Conservation (phyloP, 495 filamentous ascomycete species). For the Penicillium bovifimosum region DNA sequence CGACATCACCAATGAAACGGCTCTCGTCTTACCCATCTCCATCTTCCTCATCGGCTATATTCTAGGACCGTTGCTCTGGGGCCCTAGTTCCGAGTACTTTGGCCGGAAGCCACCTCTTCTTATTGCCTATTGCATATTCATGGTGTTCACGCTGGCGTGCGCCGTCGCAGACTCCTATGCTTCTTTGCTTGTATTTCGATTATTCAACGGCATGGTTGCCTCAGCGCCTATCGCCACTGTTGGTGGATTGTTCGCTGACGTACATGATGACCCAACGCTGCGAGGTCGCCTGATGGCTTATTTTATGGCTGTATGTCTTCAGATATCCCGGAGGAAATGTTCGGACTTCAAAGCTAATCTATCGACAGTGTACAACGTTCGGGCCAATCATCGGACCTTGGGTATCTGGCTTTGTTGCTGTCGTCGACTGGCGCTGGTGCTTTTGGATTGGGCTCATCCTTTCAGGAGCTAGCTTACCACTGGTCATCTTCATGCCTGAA, state of each 20-base stretch:
- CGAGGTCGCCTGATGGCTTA: conserved; percentile 64
- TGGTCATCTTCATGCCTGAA: conserved; percentile 49
- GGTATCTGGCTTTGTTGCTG: conserved; percentile 57
- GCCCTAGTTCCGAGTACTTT: conserved; percentile 64
- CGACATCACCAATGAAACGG: conserved; percentile 48
- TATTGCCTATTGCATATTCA: conserved; percentile 56
- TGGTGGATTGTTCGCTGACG: conserved; percentile 66
- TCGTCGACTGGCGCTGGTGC: conserved; percentile 57
- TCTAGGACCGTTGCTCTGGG: conserved; percentile 58
- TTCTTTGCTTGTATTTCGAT: conserved; percentile 59
- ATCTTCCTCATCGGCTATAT: conserved; percentile 67
- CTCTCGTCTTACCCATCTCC: conserved; percentile 67
- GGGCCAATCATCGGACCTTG: conserved; percentile 61
- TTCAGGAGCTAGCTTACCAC: conserved; percentile 39
- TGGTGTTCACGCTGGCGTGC: conserved; percentile 62
- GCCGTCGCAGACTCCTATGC: conserved; percentile 61
- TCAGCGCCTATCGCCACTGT: conserved; percentile 64
- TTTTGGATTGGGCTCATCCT: conserved; percentile 60
- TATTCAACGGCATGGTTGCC: conserved; percentile 59
- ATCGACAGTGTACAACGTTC: conserved; percentile 50
- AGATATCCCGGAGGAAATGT: neutral
- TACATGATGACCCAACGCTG: conserved; percentile 51
- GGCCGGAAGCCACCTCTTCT: conserved; percentile 57
- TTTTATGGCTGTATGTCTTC: conserved; percentile 56
- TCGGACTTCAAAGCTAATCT: neutral